Percentiles rank a stretch among this genome's conserved stretches.
Evolutionary conservation across 1,139 yeast species (phyloP).

Genomic region (Pichia sp.): DNA sequence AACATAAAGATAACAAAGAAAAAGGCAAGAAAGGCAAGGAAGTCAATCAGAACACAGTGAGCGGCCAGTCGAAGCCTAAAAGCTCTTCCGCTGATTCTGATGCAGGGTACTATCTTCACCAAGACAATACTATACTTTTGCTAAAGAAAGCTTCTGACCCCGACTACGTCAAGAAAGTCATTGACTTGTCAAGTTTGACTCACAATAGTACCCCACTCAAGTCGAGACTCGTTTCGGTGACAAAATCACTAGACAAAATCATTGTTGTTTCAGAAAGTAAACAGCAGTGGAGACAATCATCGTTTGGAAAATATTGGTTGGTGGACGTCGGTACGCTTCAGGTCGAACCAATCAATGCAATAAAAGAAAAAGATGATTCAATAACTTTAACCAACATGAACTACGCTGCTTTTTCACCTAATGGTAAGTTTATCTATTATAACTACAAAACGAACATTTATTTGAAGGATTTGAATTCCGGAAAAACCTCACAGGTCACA

Average conservation of each 20-base stretch:
- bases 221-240: slow-evolving; percentile 30
- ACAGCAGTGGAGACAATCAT: slow-evolving; percentile 74
- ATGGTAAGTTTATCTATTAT: slow-evolving; percentile 60
- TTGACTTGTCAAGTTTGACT: slow-evolving; percentile 16
- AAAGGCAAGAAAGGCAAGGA: slow-evolving; percentile 1
- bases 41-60: too few relatives aligned
- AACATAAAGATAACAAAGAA: slow-evolving; percentile 4
- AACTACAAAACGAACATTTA: slow-evolving; percentile 63
- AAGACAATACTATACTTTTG: slow-evolving; percentile 14
- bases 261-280: slow-evolving; percentile 48
- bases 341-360: slow-evolving; percentile 40
- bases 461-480: slow-evolving; percentile 29
- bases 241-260: slow-evolving; percentile 42
- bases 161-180: slow-evolving; percentile 20
- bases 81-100: slow-evolving; percentile 19
- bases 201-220: slow-evolving; percentile 18
- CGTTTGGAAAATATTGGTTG: slow-evolving; percentile 63
- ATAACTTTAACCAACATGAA: slow-evolving; percentile 34
- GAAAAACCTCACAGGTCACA: slow-evolving; percentile 51
- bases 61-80: too few relatives aligned
- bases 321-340: slow-evolving; percentile 38
- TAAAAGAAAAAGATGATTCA: slow-evolving; percentile 22
- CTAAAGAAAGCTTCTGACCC: slow-evolving; percentile 29
- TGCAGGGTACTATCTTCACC: slow-evolving; percentile 28
- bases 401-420: slow-evolving; percentile 74